phyloP scores from a whole-genome alignment of 768 basidiomycete species.

The Multifurca ochricompacta region DNA sequence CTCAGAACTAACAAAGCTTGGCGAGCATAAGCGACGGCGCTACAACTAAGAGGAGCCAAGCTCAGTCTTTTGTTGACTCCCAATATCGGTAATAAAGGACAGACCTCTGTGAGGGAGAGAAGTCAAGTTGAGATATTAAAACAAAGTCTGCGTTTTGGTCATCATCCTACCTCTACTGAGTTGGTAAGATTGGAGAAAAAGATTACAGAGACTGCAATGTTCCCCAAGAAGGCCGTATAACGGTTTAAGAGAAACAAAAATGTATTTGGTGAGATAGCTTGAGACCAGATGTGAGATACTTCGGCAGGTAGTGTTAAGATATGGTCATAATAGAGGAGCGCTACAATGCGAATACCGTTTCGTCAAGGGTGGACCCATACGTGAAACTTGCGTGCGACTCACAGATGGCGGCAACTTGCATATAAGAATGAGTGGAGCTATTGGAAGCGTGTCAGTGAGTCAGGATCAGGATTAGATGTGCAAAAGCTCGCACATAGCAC shows the following conservation, averaged over 20 bases:
- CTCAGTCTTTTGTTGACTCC: not conserved
- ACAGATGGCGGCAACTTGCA: not conserved
- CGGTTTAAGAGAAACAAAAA: conserved; percentile 44
- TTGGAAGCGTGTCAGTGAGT: too few relatives aligned
- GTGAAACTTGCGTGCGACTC: too few relatives aligned
- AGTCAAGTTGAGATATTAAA: not conserved
- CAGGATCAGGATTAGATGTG: too few relatives aligned
- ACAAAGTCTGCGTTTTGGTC: not conserved
- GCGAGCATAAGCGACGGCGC: conserved; percentile 32
- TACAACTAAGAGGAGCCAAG: conserved; percentile 31
- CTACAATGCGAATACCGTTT: conserved; percentile 14
- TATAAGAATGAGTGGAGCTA: not conserved
- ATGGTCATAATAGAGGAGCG: conserved; percentile 28
- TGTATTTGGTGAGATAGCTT: conserved; percentile 32
- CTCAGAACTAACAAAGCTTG: conserved; percentile 36
- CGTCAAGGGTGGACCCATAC: not conserved
- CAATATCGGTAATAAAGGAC: not conserved
- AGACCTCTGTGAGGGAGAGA: conserved; percentile 18
- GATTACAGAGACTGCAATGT: conserved; percentile 21
- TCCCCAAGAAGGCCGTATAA: conserved; percentile 38
- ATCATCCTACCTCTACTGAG: conserved; percentile 14
- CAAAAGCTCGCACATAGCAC: not conserved
- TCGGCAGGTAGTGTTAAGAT: conserved; percentile 31
- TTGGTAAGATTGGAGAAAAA: conserved; percentile 18
- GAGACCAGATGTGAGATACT: conserved; percentile 38